phyloP scores from a whole-genome alignment of 2,329 filamentous ascomycete species.

The Harringtonia lauricola region DNA sequence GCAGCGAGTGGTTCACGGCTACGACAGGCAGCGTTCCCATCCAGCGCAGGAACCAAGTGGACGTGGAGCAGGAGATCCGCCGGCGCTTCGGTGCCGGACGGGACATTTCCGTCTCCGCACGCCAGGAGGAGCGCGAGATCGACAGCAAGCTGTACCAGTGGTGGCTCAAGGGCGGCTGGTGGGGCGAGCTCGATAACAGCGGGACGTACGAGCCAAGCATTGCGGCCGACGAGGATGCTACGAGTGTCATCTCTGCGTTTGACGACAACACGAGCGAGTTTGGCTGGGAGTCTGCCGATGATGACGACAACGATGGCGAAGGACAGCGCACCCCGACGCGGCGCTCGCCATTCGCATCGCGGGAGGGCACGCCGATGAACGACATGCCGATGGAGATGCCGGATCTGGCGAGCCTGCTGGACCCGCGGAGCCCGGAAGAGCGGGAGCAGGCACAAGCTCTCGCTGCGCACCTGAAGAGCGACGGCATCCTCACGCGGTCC shows the following conservation, averaged over 20 bases:
- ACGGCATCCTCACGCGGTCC: constrained; percentile 69
- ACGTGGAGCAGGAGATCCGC: constrained; percentile 73
- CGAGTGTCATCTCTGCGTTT: constrained; percentile 63
- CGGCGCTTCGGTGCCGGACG: constrained; percentile 33
- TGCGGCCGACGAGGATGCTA: constrained; percentile 55
- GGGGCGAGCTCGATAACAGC: constrained; percentile 71
- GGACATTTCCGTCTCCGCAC: constrained; percentile 14
- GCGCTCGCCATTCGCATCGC: constrained; percentile 17
- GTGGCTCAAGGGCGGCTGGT: constrained; percentile 77
- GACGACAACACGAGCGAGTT: constrained; percentile 20
- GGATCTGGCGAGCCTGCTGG: constrained; percentile 69
- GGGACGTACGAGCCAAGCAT: constrained; percentile 59
- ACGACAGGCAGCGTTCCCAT: constrained; percentile 29
- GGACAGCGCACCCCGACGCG: constrained; percentile 53
- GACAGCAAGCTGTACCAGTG: constrained; percentile 69
- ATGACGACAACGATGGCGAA: constrained; percentile 31
- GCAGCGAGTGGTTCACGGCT: constrained; percentile 15
- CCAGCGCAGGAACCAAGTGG: constrained; percentile 30
- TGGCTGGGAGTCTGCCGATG: constrained; percentile 25
- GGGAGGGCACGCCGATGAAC: constrained; percentile 44
- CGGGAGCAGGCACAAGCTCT: constrained; percentile 71
- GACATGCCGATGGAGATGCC: constrained; percentile 54
- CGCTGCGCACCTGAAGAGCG: constrained; percentile 64
- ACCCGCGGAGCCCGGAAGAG: constrained; percentile 68
- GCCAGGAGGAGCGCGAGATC: constrained; percentile 49